Conservation (phyloP, 78 protist genomes). For the Dictyostelium purpureum region DNA sequence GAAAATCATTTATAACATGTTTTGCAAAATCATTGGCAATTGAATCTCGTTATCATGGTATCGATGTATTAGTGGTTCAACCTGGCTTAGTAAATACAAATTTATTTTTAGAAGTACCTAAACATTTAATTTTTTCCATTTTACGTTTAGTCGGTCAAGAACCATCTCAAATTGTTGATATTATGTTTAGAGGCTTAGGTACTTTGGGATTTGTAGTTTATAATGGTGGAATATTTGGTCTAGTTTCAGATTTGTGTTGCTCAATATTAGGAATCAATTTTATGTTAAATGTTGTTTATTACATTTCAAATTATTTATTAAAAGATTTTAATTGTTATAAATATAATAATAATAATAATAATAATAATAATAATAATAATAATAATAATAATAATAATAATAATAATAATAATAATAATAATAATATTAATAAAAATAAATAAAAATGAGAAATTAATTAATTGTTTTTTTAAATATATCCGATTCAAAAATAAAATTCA, state of each 20-base stretch:
- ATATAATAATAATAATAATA: background rate
- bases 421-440: too few relatives aligned
- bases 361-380: background rate
- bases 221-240: conserved; percentile 32
- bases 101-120: conserved; percentile 6
- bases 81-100: conserved; percentile 45
- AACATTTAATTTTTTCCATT: background rate
- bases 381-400: background rate
- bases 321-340: background rate
- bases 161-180: background rate
- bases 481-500: too few relatives aligned
- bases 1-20: conserved; percentile 24
- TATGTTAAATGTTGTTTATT: background rate
- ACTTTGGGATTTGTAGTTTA: conserved; percentile 10
- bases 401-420: too few relatives aligned
- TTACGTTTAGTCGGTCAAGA: background rate
- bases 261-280: conserved; percentile 19
- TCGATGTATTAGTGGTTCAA: conserved; percentile 40
- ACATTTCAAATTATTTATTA: background rate
- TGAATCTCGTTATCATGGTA: background rate
- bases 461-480: too few relatives aligned
- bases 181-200: conserved; percentile 38
- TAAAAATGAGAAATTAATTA: too few relatives aligned
- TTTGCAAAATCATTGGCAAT: conserved; percentile 50
- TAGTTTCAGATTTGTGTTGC: background rate